Percentiles rank a stretch among this genome's conserved stretches.
Evolutionary conservation across 2,329 filamentous ascomycete genomes (phyloP).

Genomic region (Hypoxylon sp.): DNA sequence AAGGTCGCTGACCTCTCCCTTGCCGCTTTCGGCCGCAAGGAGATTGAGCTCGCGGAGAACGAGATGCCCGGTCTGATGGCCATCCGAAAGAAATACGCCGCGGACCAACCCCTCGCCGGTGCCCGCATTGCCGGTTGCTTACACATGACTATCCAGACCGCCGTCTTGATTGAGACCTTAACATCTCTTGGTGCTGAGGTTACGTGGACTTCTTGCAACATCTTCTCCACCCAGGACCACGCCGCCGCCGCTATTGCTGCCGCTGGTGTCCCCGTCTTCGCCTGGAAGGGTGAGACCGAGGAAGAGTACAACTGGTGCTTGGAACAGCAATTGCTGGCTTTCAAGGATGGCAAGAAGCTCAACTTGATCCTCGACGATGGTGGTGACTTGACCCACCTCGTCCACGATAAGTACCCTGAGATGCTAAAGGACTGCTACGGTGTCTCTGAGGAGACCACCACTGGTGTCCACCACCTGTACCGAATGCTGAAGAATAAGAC

Average conservation of each 20-base stretch:
- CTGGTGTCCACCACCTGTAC: slow-evolving; percentile 99
- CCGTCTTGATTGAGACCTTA: slow-evolving; percentile 98
- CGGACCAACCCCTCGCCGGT: slow-evolving; percentile 93
- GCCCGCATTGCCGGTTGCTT: slow-evolving; percentile 97
- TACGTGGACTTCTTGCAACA: slow-evolving; percentile 99
- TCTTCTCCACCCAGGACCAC: slow-evolving; percentile 99
- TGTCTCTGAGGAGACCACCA: slow-evolving; percentile 99
- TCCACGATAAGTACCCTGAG: slow-evolving; percentile 99
- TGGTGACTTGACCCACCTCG: slow-evolving; percentile 94
- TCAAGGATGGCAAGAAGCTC: slow-evolving; percentile 96
- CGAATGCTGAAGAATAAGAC: slow-evolving; percentile 92
- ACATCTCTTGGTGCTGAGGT: slow-evolving; percentile 95
- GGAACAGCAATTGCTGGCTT: slow-evolving; percentile 96
- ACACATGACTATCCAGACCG: slow-evolving; percentile 99
- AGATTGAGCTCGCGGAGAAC: slow-evolving; percentile 97
- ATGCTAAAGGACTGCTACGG: slow-evolving; percentile 98
- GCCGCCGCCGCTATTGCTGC: slow-evolving; percentile 98
- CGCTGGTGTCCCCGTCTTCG: slow-evolving; percentile 87
- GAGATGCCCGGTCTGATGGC: slow-evolving; percentile 99
- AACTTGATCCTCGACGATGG: slow-evolving; percentile 99
- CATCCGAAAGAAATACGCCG: slow-evolving; percentile 91
- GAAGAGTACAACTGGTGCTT: slow-evolving; percentile 99
- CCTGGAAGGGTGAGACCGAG: slow-evolving; percentile 92
- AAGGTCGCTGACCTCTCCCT: slow-evolving; percentile 99
- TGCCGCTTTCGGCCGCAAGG: slow-evolving; percentile 97